Base-by-base conservation (phyloP, 176 grass and related monocot species). In the Cenchrus americanus region DNA sequence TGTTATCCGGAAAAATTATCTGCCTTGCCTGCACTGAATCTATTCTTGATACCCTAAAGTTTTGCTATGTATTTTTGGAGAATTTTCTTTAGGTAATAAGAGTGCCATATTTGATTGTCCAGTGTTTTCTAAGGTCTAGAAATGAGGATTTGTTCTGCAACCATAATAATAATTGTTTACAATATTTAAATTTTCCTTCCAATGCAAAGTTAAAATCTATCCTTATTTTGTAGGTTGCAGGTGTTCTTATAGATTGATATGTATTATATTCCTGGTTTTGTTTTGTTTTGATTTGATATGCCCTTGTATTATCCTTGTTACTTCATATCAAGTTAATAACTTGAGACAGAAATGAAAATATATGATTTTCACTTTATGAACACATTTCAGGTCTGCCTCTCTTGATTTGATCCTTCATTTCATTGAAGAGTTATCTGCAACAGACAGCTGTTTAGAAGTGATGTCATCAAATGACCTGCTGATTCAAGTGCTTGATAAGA, bases 401-500 rank as follows among this genome's bases (percentile, higher is more conserved):
- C 76, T 98, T 77, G 83, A 87, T 83, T 83, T 90, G 47, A 62
- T 91, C 80, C 89, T 98, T 95, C 81, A 68, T 66, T 75, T 98
- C 70, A 62, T 94, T 81, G 96, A 98, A 82, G 91, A 84, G 83
- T 87, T 98, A 73, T 98, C 93, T 48, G 63, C 89, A 43, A 42
- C 88, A 80, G 87, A 95, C 82, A 84, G 69, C 65, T 93, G 83
- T 90, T 90, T 84, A 74, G 68, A 87, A 85, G 41, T 78, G 44
- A 87, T 93, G 87, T 79, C 89, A 64, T 88, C 80, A 64, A 98
- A 74, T 73, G 80, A 89, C 51, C 77, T 88, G 42, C 73, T 98
- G 78, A 80, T 93, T 77, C 58, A 88, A 84, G 89, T 88, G 52
- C 59, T 95, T 75, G 66, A 77, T 68, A 83, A 59, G 57, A 84